Evolutionary conservation across 371 early-diverging fungal species (phyloP).

Genomic region (Coemansia sp.): DNA sequence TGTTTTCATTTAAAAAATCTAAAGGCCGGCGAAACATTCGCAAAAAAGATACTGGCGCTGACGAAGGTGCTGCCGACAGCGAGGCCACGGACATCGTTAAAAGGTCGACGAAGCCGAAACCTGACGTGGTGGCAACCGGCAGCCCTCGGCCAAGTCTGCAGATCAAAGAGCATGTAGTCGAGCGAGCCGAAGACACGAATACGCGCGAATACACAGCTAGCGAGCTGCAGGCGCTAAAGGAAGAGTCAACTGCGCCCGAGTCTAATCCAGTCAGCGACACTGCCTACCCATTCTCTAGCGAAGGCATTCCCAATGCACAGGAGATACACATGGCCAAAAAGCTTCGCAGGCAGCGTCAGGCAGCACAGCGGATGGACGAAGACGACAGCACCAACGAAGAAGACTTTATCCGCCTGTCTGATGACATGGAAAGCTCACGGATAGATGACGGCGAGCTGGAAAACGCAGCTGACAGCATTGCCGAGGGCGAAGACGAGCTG

Average conservation of each 20-base stretch:
- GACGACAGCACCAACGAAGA: constrained; percentile 7
- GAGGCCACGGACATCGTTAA: constrained; percentile 30
- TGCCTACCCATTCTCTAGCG: constrained; percentile 35
- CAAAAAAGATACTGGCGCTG: constrained; percentile 15
- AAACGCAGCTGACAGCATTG: constrained; percentile 8
- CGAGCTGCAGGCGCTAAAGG: not conserved
- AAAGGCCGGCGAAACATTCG: constrained; percentile 41
- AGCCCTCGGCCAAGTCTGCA: not conserved
- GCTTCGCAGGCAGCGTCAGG: constrained; percentile 37
- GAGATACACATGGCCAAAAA: constrained; percentile 44
- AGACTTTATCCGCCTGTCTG: constrained; percentile 28
- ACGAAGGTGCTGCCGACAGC: constrained; percentile 6
- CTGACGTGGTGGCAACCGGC: not conserved
- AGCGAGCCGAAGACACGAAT: not conserved
- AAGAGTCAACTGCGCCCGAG: not conserved
- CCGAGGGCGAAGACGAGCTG: constrained; percentile 38
- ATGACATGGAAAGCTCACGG: constrained; percentile 9
- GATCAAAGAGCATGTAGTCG: not conserved
- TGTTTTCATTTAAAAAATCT: constrained; percentile 43
- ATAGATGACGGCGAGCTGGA: not conserved
- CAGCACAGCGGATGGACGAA: constrained; percentile 14
- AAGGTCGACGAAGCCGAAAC: constrained; percentile 15
- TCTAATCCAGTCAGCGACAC: not conserved
- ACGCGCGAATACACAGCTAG: not conserved
- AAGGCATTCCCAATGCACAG: constrained; percentile 38